These are phyloP conservation scores for Aspergillus felis DNA, from an alignment of 2,329 filamentous ascomycete genomes.

Conservation along the genomic window DNA sequence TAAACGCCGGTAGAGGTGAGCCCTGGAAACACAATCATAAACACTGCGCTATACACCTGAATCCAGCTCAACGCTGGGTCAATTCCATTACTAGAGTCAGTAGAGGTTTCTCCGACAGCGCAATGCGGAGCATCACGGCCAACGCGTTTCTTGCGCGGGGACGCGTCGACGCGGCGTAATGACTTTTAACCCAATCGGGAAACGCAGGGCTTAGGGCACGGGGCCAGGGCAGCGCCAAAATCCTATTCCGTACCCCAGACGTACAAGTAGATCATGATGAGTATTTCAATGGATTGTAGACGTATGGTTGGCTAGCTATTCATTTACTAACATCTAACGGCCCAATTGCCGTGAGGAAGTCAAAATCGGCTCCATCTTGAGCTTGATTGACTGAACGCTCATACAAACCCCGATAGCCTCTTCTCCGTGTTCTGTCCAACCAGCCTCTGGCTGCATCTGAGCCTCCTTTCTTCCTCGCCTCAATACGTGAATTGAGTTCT, in stretches of 20 bases:
- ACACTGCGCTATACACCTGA: background rate
- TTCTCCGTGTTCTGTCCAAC: constrained; percentile 22
- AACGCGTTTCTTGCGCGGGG: constrained; percentile 20
- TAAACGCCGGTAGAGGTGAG: background rate
- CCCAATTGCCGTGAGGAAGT: constrained; percentile 31
- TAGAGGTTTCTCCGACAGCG: constrained; percentile 6
- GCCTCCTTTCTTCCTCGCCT: constrained; percentile 7
- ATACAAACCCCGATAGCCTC: constrained; percentile 41
- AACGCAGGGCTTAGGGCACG: constrained; percentile 31
- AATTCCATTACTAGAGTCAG: background rate
- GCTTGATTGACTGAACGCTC: constrained; percentile 42
- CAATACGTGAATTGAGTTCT: constrained; percentile 39
- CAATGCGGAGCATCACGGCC: constrained; percentile 9
- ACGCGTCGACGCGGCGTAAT: constrained; percentile 22
- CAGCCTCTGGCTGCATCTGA: constrained; percentile 2
- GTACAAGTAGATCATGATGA: background rate
- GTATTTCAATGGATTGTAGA: background rate
- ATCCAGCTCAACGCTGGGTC: background rate
- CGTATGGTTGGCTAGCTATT: background rate
- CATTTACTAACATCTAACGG: background rate
- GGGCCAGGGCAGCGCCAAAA: constrained; percentile 17
- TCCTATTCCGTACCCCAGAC: too few species aligned
- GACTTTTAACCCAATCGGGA: constrained; percentile 22
- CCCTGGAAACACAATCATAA: background rate
- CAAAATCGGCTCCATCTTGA: constrained; percentile 40